These are phyloP conservation scores for Trichothecium roseum DNA, from an alignment of 2,329 filamentous ascomycete species.

Conservation along the genomic window DNA sequence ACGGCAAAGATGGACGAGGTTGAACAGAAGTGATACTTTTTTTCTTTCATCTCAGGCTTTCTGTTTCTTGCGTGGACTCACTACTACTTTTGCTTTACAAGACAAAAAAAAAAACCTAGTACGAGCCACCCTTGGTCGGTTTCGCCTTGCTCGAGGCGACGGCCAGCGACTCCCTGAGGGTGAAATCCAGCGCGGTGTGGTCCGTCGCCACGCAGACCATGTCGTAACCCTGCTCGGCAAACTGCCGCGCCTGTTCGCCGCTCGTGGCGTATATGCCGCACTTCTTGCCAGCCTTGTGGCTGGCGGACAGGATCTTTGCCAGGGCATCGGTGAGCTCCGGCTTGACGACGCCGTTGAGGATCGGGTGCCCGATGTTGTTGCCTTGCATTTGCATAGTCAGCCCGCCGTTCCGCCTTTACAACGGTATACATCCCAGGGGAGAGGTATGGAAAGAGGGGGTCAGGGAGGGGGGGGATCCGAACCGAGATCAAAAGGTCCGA, in stretches of 20 bases:
- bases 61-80: not conserved
- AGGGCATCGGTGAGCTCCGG: constrained; percentile 50
- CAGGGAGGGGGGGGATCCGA: constrained; percentile 1
- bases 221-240: constrained; percentile 47
- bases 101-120: constrained; percentile 18
- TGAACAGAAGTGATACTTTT: constrained; percentile 18
- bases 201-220: constrained; percentile 52
- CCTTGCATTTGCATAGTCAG: constrained; percentile 17
- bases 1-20: constrained; percentile 57
- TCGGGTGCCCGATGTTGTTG: constrained; percentile 51
- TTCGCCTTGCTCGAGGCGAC: constrained; percentile 30
- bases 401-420: too few species aligned
- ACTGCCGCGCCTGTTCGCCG: constrained; percentile 44
- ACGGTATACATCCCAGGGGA: too few species aligned
- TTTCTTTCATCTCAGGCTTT: too few species aligned
- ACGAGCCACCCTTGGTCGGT: constrained; percentile 27
- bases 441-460: too few species aligned
- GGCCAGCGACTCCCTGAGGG: constrained; percentile 33
- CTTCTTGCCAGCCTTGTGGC: constrained; percentile 54
- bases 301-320: constrained; percentile 44
- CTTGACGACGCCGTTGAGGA: constrained; percentile 49
- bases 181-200: constrained; percentile 35
- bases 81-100: not conserved
- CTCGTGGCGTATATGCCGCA: constrained; percentile 48
- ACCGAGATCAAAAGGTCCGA: constrained; percentile 57